Evolutionary conservation across 148 eudicot species (phyloP).

Genomic region (Pharnaceum exiguum): DNA sequence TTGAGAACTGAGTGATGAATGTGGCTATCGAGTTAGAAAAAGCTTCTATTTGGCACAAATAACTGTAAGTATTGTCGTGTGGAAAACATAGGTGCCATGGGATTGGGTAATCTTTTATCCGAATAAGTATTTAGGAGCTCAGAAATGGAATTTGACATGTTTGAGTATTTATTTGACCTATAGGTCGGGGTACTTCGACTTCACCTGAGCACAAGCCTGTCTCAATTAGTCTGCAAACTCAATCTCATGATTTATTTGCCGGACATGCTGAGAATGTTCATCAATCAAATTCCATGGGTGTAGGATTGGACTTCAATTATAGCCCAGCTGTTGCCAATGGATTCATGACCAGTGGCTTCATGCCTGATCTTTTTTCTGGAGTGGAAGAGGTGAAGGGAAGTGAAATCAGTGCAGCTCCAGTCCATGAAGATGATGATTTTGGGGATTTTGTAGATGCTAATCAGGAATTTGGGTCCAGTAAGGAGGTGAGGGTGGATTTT

Average conservation of each 20-base stretch:
- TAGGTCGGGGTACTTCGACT: slow-evolving; percentile 37
- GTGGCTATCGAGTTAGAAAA: too few relatives aligned
- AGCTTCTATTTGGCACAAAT: too few relatives aligned
- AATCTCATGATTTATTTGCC: slow-evolving; percentile 32
- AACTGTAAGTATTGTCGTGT: too few relatives aligned
- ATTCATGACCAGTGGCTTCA: slow-evolving; percentile 26
- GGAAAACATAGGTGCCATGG: too few relatives aligned
- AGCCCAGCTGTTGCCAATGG: slow-evolving; percentile 17
- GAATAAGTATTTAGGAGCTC: not conserved
- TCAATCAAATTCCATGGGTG: slow-evolving; percentile 18
- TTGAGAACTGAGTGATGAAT: too few relatives aligned
- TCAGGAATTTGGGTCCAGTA: slow-evolving; percentile 30
- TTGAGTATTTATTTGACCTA: slow-evolving; percentile 16
- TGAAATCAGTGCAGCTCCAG: slow-evolving; percentile 22
- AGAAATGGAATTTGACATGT: slow-evolving; percentile 3
- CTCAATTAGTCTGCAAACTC: slow-evolving; percentile 19
- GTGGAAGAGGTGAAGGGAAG: slow-evolving; percentile 21
- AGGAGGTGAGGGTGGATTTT: slow-evolving; percentile 36
- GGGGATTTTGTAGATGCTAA: slow-evolving; percentile 63
- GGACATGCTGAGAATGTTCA: slow-evolving; percentile 18
- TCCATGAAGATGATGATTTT: slow-evolving; percentile 38
- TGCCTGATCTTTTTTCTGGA: slow-evolving; percentile 22
- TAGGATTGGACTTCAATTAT: slow-evolving; percentile 25
- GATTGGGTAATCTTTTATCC: not conserved
- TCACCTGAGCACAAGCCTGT: slow-evolving; percentile 24